Evolutionary conservation across 2,329 filamentous ascomycete species (phyloP).

Genomic region (Hypoxylon sp.): DNA sequence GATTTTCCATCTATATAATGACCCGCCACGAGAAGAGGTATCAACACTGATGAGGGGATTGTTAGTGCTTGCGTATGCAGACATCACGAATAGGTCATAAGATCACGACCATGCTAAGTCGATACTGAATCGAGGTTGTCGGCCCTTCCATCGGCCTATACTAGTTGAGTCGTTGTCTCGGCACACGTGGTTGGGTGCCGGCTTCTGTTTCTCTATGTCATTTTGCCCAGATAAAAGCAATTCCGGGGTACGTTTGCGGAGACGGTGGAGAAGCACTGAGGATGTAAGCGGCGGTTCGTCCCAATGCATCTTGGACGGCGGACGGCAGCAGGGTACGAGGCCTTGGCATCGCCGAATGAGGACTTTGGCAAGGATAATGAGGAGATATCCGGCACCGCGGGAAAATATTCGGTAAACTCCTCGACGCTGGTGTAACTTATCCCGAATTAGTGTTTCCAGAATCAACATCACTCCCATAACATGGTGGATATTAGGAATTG

Average conservation of each 20-base stretch:
- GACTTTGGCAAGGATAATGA: constrained; percentile 25
- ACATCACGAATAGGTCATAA: constrained; percentile 24
- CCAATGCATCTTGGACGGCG: not conserved
- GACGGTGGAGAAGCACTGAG: constrained; percentile 15
- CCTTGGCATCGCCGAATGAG: constrained; percentile 27
- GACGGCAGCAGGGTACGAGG: constrained; percentile 2
- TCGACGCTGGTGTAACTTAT: constrained; percentile 3
- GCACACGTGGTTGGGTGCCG: constrained; percentile 26
- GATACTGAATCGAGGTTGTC: constrained; percentile 28
- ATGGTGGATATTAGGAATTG: too few species aligned
- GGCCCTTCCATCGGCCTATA: constrained; percentile 39
- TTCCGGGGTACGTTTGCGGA: constrained; percentile 29
- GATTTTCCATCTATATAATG: constrained; percentile 13
- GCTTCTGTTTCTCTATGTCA: constrained; percentile 11
- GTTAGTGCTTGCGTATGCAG: not conserved
- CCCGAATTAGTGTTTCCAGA: constrained; percentile 7
- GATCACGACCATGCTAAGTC: constrained; percentile 17
- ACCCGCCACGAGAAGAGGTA: not conserved
- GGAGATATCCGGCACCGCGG: constrained; percentile 3
- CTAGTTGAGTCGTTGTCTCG: constrained; percentile 20
- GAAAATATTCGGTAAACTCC: constrained; percentile 23
- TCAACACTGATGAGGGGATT: constrained; percentile 1
- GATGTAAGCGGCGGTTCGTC: constrained; percentile 1
- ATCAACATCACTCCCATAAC: not conserved
- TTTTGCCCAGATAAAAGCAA: not conserved